Conservation (phyloP, 176 grass and related monocot species). For the Pontederia crassipes region DNA sequence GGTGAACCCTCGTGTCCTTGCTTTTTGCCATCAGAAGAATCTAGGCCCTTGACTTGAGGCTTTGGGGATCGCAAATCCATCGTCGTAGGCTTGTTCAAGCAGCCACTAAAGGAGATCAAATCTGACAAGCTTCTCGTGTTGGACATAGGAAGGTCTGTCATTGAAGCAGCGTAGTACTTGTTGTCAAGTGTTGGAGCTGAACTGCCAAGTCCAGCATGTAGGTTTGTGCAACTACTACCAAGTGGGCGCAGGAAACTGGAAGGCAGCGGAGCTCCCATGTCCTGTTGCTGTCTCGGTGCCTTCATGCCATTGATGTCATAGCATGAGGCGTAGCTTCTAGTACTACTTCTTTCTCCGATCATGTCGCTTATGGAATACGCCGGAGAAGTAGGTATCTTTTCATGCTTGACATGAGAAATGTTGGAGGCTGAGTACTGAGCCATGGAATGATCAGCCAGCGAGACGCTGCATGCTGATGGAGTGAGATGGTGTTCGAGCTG, state of each 20-base stretch:
- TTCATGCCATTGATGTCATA: too few relatives aligned
- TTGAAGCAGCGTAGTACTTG: too few relatives aligned
- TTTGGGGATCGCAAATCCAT: not conserved
- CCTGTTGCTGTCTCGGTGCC: too few relatives aligned
- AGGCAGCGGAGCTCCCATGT: too few relatives aligned
- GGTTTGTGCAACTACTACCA: too few relatives aligned
- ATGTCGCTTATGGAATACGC: too few relatives aligned
- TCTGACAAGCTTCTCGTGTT: not conserved
- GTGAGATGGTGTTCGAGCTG: not conserved
- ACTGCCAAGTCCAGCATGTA: too few relatives aligned
- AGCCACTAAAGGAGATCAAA: not conserved
- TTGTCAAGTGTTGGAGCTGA: too few relatives aligned
- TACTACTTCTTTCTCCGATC: too few relatives aligned
- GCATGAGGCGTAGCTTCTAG: too few relatives aligned
- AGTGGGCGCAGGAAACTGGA: too few relatives aligned
- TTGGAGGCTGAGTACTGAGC: not conserved
- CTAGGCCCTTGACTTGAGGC: not conserved
- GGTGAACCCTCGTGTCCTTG: slow-evolving; percentile 6
- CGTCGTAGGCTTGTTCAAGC: not conserved
- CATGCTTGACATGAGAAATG: not conserved
- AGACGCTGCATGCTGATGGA: not conserved
- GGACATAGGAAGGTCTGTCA: not conserved
- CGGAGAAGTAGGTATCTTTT: not conserved
- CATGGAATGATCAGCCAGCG: not conserved
- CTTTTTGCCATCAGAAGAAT: not conserved